phyloP scores from a whole-genome alignment of 345 rosid species.

The Eucalyptus virginea region DNA sequence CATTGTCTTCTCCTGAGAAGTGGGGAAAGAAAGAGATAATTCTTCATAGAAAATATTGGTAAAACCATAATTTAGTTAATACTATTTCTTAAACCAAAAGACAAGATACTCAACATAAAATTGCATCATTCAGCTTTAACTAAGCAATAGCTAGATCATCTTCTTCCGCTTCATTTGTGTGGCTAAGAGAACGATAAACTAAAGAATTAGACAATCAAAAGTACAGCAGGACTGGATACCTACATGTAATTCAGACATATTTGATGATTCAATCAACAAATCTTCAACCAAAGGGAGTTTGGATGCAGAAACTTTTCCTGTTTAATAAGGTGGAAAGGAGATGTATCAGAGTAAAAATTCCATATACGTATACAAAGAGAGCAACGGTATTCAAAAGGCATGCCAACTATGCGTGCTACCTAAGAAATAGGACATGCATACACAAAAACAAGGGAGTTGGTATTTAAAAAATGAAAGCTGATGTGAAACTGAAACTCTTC shows the following conservation, averaged over 20 bases:
- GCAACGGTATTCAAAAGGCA: background rate
- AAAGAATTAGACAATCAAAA: background rate
- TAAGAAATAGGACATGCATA: background rate
- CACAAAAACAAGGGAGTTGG: background rate
- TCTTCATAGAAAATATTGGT: background rate
- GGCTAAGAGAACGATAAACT: background rate
- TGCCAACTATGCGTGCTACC: background rate
- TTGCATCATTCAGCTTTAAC: background rate
- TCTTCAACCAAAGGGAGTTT: background rate
- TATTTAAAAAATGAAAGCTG: background rate
- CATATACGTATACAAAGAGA: background rate
- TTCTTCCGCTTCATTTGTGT: background rate
- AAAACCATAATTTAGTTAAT: background rate
- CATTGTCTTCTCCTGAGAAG: constrained; percentile 16
- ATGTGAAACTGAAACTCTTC: background rate
- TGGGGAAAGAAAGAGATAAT: background rate
- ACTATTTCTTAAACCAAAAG: background rate
- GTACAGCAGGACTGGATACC: background rate
- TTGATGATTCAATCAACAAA: background rate
- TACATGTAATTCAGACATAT: background rate
- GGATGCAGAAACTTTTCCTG: background rate
- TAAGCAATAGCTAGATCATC: background rate
- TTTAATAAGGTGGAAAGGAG: background rate
- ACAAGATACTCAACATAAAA: background rate
- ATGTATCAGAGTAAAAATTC: background rate